Evolutionary conservation across 2,329 filamentous ascomycete species (phyloP).

Genomic region (Chaetomium sp.): DNA sequence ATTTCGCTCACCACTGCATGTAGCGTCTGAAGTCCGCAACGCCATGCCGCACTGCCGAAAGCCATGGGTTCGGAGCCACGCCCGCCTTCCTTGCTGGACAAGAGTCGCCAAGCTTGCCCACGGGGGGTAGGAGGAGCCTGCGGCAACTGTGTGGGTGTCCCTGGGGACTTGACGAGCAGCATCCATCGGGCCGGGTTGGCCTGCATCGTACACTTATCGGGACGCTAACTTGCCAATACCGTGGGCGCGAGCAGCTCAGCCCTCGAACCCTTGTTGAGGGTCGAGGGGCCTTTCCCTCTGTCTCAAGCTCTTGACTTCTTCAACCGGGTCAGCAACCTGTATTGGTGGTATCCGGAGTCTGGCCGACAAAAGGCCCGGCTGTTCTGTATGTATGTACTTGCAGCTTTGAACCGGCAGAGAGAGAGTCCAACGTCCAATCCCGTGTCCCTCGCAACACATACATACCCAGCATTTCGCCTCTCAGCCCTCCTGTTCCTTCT

Average conservation of each 20-base stretch:
- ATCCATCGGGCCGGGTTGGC: slow-evolving; percentile 32
- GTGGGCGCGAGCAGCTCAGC: slow-evolving; percentile 11
- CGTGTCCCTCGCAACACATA: slow-evolving; percentile 20
- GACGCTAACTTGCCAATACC: slow-evolving; percentile 24
- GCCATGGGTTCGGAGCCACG: slow-evolving; percentile 29
- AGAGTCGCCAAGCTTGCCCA: slow-evolving; percentile 12
- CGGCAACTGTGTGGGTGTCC: slow-evolving; percentile 30
- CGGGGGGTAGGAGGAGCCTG: slow-evolving; percentile 9
- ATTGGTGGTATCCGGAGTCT: slow-evolving; percentile 27
- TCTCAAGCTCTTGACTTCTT: slow-evolving; percentile 12
- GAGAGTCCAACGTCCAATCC: slow-evolving; percentile 27
- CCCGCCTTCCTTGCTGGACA: slow-evolving; percentile 22
- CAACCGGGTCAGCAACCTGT: slow-evolving; percentile 28
- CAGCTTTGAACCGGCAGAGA: slow-evolving; percentile 24
- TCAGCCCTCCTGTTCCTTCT: slow-evolving; percentile 23
- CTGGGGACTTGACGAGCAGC: slow-evolving; percentile 27
- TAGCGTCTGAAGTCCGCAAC: slow-evolving; percentile 28
- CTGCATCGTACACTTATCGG: slow-evolving; percentile 24
- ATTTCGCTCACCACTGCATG: slow-evolving; percentile 30
- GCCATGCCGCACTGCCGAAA: slow-evolving; percentile 37
- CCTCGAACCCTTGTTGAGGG: slow-evolving; percentile 8
- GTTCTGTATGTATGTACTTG: slow-evolving; percentile 18
- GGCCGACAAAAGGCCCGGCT: slow-evolving; percentile 34
- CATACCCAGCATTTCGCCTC: slow-evolving; percentile 19
- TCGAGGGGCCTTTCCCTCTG: slow-evolving; percentile 1